Evolutionary conservation across 108 stramenopile species (phyloP), one percentile per base, ranked within the genome.

Genomic region (Skeletonema marinoi): DNA sequence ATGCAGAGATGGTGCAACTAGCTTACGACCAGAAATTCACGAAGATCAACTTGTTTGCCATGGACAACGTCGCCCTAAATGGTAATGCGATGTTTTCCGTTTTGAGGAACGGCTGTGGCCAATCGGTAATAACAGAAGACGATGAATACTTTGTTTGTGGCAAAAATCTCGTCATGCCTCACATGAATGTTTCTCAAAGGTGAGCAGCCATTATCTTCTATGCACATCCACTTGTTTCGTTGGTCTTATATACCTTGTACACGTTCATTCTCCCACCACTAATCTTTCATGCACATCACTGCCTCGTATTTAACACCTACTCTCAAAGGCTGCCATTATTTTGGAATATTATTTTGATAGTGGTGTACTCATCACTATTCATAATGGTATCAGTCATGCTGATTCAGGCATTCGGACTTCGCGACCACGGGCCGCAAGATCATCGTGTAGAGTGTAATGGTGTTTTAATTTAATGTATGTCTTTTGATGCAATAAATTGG

Each of bases 61-160:
- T 90, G 46, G 92, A 90, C 84, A 86, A 93, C 66, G 92, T 90
- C 3, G 80, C 82, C n/a, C 73, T 88, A 1, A 86, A 90, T 80
- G 92, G 92, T 3, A 88, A 90, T 62, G 92, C 88, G 39, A 56
- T 93, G 38, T 73, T 90, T 32, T 88, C 87, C 1, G 92, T 90
- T 3, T 62, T 93, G 11, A 75, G 92, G 21, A 93, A 80, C 65
- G 59, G 74, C 25, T 93, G 92, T 70, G 92, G 92, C 33, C 92
- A 92, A 71, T 86, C 86, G 6, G 54, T 69, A 29, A 32, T 75
- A 10, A 56, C 54, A 3, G 31, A 17, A 5, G 62, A 75, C 36
- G 69, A 62, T 54, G 80, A 66, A 1, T 33, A 25, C 16, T 42
- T 56, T 25, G 19, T 74, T 29, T 81, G 80, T 51, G 80, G 80